A percentile compares a stretch with the other conserved stretches of the same genome.
phyloP scores from a whole-genome alignment of 1,284 basidiomycete species.

The Phellinidium pouzarii region DNA sequence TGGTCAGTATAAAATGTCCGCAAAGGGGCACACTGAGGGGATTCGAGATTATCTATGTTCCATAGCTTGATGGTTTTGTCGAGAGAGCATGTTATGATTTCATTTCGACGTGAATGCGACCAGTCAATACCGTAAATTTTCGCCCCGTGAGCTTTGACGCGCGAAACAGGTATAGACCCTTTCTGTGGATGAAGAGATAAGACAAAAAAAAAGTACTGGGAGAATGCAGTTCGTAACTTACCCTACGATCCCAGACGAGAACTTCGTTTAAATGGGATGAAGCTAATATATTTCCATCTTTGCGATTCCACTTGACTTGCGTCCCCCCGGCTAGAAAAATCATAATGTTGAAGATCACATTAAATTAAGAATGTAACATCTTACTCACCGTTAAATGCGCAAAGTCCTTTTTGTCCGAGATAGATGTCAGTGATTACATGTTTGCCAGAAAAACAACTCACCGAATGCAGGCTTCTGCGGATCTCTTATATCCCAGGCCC shows the following conservation, averaged over 20 bases:
- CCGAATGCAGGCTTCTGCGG: slow-evolving; percentile 63
- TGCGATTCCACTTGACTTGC: slow-evolving; percentile 93
- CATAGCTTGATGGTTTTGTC: slow-evolving; percentile 90
- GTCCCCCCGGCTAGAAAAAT: slow-evolving; percentile 64
- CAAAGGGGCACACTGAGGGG: slow-evolving; percentile 35
- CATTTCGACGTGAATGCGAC: slow-evolving; percentile 67
- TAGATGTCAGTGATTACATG: background rate
- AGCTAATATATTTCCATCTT: slow-evolving; percentile 78
- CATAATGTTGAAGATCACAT: background rate
- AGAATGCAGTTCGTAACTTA: slow-evolving; percentile 30
- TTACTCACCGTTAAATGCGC: slow-evolving; percentile 63
- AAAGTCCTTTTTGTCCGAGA: slow-evolving; percentile 46
- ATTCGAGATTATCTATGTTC: slow-evolving; percentile 40
- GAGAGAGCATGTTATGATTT: slow-evolving; percentile 86
- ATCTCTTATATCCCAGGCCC: slow-evolving; percentile 81
- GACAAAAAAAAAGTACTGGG: too few species aligned
- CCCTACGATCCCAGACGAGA: slow-evolving; percentile 82
- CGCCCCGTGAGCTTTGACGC: slow-evolving; percentile 73
- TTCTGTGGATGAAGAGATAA: too few species aligned
- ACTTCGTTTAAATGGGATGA: slow-evolving; percentile 83
- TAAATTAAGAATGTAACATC: background rate
- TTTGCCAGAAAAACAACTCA: slow-evolving; percentile 23
- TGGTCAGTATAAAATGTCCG: slow-evolving; percentile 70
- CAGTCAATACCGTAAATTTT: slow-evolving; percentile 97
- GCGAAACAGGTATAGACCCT: slow-evolving; percentile 77